Conservation (phyloP, 2,329 filamentous ascomycete genomes). For the Trichophyton schoenleinii region DNA sequence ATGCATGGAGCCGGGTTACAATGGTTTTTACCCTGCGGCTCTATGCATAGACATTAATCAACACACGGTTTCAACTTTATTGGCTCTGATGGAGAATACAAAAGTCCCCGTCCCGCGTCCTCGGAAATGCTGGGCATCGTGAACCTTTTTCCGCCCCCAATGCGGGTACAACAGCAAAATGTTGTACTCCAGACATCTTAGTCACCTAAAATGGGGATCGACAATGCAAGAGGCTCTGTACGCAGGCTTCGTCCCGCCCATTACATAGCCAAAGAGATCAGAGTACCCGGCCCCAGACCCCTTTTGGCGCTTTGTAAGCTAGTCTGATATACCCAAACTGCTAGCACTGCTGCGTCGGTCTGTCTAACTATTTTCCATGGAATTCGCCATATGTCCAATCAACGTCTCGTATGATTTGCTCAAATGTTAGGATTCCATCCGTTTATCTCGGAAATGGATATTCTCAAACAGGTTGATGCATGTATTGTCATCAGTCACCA, state of each 20-base stretch:
- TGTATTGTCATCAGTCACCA: background rate
- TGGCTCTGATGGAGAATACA: too few relatives aligned
- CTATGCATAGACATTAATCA: background rate
- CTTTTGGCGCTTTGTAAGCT: background rate
- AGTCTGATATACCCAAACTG: background rate
- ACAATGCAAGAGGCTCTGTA: background rate
- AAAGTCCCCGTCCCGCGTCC: too few relatives aligned
- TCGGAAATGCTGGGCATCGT: too few relatives aligned
- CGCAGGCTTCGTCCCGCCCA: background rate
- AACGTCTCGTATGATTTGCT: background rate
- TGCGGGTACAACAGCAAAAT: too few relatives aligned
- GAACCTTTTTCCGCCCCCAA: too few relatives aligned
- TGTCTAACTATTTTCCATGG: background rate
- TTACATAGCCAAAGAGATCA: background rate
- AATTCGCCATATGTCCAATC: background rate
- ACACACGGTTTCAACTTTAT: too few relatives aligned
- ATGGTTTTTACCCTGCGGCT: background rate
- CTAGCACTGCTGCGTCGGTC: background rate
- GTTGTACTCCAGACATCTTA: background rate
- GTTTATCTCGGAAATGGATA: background rate
- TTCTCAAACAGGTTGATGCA: background rate
- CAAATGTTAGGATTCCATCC: background rate
- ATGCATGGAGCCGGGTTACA: background rate
- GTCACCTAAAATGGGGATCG: background rate
- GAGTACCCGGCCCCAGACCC: background rate